Evolutionary conservation across 257 asterid genomes (phyloP).

Genomic region (Echites panduratus): DNA sequence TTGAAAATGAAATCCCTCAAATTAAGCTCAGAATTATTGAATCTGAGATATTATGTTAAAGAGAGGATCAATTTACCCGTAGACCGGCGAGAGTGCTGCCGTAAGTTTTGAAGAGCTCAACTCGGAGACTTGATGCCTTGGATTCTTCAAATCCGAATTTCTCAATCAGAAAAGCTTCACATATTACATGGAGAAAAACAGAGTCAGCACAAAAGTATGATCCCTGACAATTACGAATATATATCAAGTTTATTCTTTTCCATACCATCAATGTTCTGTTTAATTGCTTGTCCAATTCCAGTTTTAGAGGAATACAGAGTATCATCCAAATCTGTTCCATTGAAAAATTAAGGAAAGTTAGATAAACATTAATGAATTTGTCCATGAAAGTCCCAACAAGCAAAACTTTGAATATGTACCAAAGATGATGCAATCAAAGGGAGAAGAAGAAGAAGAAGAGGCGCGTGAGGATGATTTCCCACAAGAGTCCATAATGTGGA

Average conservation of each 20-base stretch:
- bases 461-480: slow-evolving; percentile 18
- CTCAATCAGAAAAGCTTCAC: slow-evolving; percentile 58
- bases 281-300: slow-evolving; percentile 74
- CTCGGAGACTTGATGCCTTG: slow-evolving; percentile 57
- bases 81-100: slow-evolving; percentile 94
- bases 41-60: neutral
- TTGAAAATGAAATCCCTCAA: neutral
- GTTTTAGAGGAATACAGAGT: slow-evolving; percentile 67
- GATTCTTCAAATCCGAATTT: slow-evolving; percentile 56
- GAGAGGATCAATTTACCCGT: slow-evolving; percentile 41
- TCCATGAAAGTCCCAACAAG: neutral
- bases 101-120: slow-evolving; percentile 67
- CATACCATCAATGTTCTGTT: slow-evolving; percentile 76
- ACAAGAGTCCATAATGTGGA: slow-evolving; percentile 26
- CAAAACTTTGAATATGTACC: slow-evolving; percentile 16
- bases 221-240: neutral
- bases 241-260: too few species aligned
- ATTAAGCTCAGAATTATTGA: neutral
- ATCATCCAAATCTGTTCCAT: slow-evolving; percentile 74
- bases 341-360: neutral
- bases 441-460: slow-evolving; percentile 28
- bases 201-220: neutral
- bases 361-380: neutral
- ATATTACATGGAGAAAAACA: neutral
- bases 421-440: slow-evolving; percentile 28